phyloP scores from a whole-genome alignment of 192 early-diverging fungal genomes.

The Backusella westeae region DNA sequence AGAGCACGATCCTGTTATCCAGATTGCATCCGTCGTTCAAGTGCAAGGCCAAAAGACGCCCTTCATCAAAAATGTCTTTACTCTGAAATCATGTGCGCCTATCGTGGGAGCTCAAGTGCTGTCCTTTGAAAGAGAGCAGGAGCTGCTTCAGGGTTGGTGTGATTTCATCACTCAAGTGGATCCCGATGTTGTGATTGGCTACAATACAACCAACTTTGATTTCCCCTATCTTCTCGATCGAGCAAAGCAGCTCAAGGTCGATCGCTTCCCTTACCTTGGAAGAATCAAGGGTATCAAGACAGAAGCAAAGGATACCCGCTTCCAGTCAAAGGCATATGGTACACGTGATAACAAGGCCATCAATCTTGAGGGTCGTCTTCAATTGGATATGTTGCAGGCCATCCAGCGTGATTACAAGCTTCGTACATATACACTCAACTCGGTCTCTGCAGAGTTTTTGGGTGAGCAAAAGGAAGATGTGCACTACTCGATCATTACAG shows the following conservation, averaged over 20 bases:
- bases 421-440: slow-evolving; percentile 93
- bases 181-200: slow-evolving; percentile 93
- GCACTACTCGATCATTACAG: slow-evolving; percentile 97
- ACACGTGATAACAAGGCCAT: slow-evolving; percentile 88
- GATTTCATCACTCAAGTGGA: slow-evolving; percentile 87
- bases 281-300: slow-evolving; percentile 59
- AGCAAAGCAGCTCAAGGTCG: slow-evolving; percentile 71
- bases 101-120: slow-evolving; percentile 89
- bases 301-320: slow-evolving; percentile 75
- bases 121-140: slow-evolving; percentile 75
- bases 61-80: slow-evolving; percentile 93
- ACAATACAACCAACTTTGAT: slow-evolving; percentile 97
- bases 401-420: slow-evolving; percentile 97
- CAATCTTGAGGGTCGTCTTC: slow-evolving; percentile 89
- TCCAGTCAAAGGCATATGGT: slow-evolving; percentile 93
- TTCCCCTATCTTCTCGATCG: slow-evolving; percentile 94
- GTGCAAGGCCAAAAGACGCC: slow-evolving; percentile 86
- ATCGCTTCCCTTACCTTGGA: slow-evolving; percentile 82
- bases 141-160: slow-evolving; percentile 80
- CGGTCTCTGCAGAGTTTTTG: slow-evolving; percentile 93
- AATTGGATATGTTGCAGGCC: slow-evolving; percentile 89
- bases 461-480: slow-evolving; percentile 99
- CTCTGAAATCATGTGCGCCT: slow-evolving; percentile 85
- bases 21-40: slow-evolving; percentile 94
- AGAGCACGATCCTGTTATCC: slow-evolving; percentile 89